Conservation (phyloP, 1,284 basidiomycete genomes). For the Inonotus obliquus region DNA sequence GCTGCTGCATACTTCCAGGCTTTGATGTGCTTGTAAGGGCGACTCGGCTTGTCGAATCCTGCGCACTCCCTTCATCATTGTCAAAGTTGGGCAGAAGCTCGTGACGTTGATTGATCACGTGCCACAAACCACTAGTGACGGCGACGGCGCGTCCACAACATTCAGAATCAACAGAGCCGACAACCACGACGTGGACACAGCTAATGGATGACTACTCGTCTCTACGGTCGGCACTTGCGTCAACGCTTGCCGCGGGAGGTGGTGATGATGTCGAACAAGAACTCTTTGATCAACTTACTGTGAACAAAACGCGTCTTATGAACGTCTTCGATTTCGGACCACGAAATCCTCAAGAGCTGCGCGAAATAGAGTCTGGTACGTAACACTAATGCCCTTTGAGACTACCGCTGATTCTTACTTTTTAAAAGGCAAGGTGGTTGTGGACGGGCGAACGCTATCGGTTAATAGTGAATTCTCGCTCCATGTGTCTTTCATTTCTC, state of each 20-base stretch:
- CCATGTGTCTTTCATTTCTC: conserved; percentile 69
- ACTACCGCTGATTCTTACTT: neutral
- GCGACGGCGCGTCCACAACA: neutral
- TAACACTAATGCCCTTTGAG: conserved; percentile 10
- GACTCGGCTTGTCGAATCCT: neutral
- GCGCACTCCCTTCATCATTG: too few relatives aligned
- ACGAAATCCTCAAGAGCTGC: conserved; percentile 57
- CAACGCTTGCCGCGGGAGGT: conserved; percentile 35
- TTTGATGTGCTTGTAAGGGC: neutral
- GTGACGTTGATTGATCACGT: too few relatives aligned
- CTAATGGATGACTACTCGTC: conserved; percentile 28
- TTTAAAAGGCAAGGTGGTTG: conserved; percentile 50
- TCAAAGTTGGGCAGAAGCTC: too few relatives aligned
- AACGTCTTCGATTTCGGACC: conserved; percentile 61
- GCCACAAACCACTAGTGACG: neutral
- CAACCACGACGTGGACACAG: neutral
- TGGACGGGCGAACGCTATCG: conserved; percentile 56
- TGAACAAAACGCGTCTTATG: conserved; percentile 55
- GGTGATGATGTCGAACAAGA: conserved; percentile 57
- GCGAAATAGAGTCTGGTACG: conserved; percentile 70
- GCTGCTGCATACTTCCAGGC: neutral
- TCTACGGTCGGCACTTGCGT: conserved; percentile 39
- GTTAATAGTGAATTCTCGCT: conserved; percentile 72
- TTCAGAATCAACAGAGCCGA: neutral
- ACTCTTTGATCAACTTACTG: conserved; percentile 68